Evolutionary conservation across 202 grass and related monocot species (phyloP), one percentile per base, ranked within the genome.

Genomic region (Bolboschoenoplectus hybrid): DNA sequence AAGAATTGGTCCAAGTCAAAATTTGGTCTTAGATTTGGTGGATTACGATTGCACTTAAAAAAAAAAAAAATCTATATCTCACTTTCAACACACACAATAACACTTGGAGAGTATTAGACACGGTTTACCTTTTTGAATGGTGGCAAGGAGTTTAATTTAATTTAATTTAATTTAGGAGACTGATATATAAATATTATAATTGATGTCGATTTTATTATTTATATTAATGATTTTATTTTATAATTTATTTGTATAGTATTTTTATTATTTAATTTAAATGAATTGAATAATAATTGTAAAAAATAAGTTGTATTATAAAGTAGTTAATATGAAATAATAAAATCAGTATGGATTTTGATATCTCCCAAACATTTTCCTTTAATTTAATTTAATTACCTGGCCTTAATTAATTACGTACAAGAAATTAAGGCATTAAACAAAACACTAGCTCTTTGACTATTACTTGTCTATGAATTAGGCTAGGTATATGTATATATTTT

Each of bases 11-110:
- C 74, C 49, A 77, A 55, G 50, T 55, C 50, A 77, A 77, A 77
- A 77, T 17, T 56, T 77, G 74, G 50, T 77, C 74, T 32, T 77
- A 77, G 74, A 77, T 77, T 77, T 50, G 74, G 74, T 77, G 51
- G 74, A 77, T 38, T 77, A 56, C 32, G 32, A 56, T 56, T 77
- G 74, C 74, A 77, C 49, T 77, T 77, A 39, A 77, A 40, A 57
- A 3, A 77, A 40, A 57, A 3, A 26, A 26, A 26, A 26, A 26
- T 26, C 26, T 26, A 26, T 0, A 26, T 26, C 26, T 26, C 26
- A 26, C 0, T 40, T 50, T 20, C 26, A 77, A 38, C 72, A 77
- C 43, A 72, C 73, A 32, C 35, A 43, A 11, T 43, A 61, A 38
- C 12, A 13, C 70, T 50, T 74, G 46, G 71, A 74, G 45, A 74